These are phyloP conservation scores for peach (Prunus persica) DNA, from an alignment of 306 rosid species.

Conservation along the genomic window Prunus_persica_NCBIv2 NC_034009.1:34885501-34886000, in stretches of 20 bases:
- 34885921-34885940: neutral
- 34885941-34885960: neutral
- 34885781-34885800: slow-evolving; percentile 16
- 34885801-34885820: slow-evolving; percentile 14
- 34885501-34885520: neutral
- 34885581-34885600: too few relatives aligned
- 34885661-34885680: neutral
- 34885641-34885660: neutral
- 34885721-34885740: neutral
- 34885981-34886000: too few relatives aligned
- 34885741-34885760: too few relatives aligned
- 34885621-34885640: neutral
- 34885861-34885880: neutral
- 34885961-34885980: neutral
- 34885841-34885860: slow-evolving; percentile 3
- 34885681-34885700: neutral
- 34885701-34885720: slow-evolving; percentile 17
- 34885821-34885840: neutral
- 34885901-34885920: slow-evolving; percentile 1
- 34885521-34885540: too few relatives aligned
- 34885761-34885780: neutral
- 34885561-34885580: neutral
- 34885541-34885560: too few relatives aligned
- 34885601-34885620: neutral
- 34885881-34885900: neutral